A percentile compares a stretch with the other conserved stretches of the same genome.
These are phyloP conservation scores for Colletotrichum sp. DNA, from an alignment of 2,329 filamentous ascomycete genomes.

Conservation along the genomic window DNA sequence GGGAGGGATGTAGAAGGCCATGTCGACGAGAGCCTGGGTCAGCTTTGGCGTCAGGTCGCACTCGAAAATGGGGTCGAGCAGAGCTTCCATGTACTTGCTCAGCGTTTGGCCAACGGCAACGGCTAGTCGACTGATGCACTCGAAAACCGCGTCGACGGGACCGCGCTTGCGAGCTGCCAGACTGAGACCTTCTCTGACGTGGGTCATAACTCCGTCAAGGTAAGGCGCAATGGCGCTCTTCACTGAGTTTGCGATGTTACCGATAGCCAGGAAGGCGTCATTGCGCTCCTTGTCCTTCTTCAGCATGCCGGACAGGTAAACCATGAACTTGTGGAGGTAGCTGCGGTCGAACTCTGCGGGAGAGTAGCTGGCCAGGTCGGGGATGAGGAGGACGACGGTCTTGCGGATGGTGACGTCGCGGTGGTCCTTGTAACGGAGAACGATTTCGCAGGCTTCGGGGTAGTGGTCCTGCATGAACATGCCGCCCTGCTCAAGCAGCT, in stretches of 20 bases:
- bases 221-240: slow-evolving; percentile 95
- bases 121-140: slow-evolving; percentile 96
- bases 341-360: slow-evolving; percentile 86
- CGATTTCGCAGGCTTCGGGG: slow-evolving; percentile 88
- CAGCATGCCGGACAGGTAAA: slow-evolving; percentile 90
- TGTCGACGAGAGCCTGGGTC: slow-evolving; percentile 94
- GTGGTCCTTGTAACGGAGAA: slow-evolving; percentile 91
- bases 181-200: slow-evolving; percentile 89
- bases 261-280: slow-evolving; percentile 93
- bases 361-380: slow-evolving; percentile 89
- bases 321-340: slow-evolving; percentile 96
- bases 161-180: slow-evolving; percentile 73
- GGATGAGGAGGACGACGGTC: slow-evolving; percentile 90
- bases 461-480: slow-evolving; percentile 99
- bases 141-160: slow-evolving; percentile 83
- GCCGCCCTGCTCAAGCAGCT: slow-evolving; percentile 90
- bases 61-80: slow-evolving; percentile 95
- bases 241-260: slow-evolving; percentile 94
- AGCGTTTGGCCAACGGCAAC: slow-evolving; percentile 95
- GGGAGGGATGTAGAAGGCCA: slow-evolving; percentile 98
- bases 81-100: slow-evolving; percentile 97
- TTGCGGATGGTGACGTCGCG: slow-evolving; percentile 85
- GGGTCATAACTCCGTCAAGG: slow-evolving; percentile 90
- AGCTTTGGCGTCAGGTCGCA: slow-evolving; percentile 94
- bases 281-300: slow-evolving; percentile 96